Base-by-base conservation (phyloP, 441 rosid genomes). In the Biscutella auriculata region DNA sequence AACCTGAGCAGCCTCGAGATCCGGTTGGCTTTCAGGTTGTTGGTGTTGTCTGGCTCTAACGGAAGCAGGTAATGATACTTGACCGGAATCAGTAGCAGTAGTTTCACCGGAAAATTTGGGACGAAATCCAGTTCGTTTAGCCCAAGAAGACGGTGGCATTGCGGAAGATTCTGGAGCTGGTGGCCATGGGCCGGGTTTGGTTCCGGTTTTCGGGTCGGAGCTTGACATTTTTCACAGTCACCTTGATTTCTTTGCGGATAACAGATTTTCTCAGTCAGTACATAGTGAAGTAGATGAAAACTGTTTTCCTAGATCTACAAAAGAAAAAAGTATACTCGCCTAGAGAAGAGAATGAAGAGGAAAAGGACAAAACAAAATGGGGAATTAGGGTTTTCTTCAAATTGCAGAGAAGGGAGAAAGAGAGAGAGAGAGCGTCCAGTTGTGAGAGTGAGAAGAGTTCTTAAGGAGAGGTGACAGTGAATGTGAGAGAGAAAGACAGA, bases 41-140 rank as follows among this genome's bases (percentile, higher is more conserved):
- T 76, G 23, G 2, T 19, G 23, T 49, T 76, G 84, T 54, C 61
- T 77, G 14, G 80, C 66, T 68, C 65, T 77, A 25, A 32, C 64
- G 28, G 87, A 71, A 11, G 76, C 65, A n/a, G 87, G 75, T 9
- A 72, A 68, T 2, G 87, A 28, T 37, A 82, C 70, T 69, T 88
- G 93, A 16, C 85, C 94, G 58, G 97, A 84, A 47, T 80, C 82
- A 21, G 82, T 58, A 45, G 90, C 94, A 78, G 76, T 86, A 58
- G 90, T 52, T 79, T 86, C 97, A 19, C 98, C 98, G 48, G 98
- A 92, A 82, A 88, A 86, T 68, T 83, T 92, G 28, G 98, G 97
- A 5, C 87, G 93, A 59, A 92, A 92, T 4, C 97, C 97, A 33
- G 95, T 92, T 56, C 79, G 69, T 66, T 86, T 84, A 6, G 98